phyloP scores from a whole-genome alignment of 129 eudicot genomes.

The Flaveria sonorensis region DNA sequence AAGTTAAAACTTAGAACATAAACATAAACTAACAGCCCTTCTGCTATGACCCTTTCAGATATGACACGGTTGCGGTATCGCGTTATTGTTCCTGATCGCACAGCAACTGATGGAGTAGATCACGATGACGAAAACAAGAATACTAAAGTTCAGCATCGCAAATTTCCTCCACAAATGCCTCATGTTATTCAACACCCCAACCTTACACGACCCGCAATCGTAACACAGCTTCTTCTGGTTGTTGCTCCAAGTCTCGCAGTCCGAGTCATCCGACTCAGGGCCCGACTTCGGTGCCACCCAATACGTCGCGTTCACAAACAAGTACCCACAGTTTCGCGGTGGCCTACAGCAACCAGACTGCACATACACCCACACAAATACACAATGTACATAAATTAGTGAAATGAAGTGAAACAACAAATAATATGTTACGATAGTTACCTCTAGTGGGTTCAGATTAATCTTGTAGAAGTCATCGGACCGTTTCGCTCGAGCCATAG shows the following conservation, averaged over 20 bases:
- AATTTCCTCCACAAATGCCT: slow-evolving; percentile 57
- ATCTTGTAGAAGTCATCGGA: slow-evolving; percentile 33
- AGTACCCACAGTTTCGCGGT: slow-evolving; percentile 48
- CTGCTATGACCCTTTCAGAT: slow-evolving; percentile 15
- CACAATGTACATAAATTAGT: not conserved
- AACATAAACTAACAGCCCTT: slow-evolving; percentile 1
- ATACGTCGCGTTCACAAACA: slow-evolving; percentile 43
- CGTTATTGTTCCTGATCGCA: slow-evolving; percentile 54
- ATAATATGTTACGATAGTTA: not conserved
- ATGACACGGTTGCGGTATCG: slow-evolving; percentile 27
- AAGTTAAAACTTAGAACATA: not conserved
- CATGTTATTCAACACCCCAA: slow-evolving; percentile 51
- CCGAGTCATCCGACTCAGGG: slow-evolving; percentile 34
- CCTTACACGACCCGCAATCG: slow-evolving; percentile 66
- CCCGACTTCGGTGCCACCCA: slow-evolving; percentile 56
- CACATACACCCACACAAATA: not conserved
- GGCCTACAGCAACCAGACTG: slow-evolving; percentile 82
- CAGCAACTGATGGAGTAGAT: slow-evolving; percentile 66
- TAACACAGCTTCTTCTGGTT: slow-evolving; percentile 58
- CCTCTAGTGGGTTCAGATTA: slow-evolving; percentile 49
- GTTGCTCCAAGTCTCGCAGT: slow-evolving; percentile 70
- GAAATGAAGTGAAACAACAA: not conserved
- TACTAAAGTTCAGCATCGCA: slow-evolving; percentile 44
- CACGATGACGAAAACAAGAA: slow-evolving; percentile 43
- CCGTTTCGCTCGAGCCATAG: slow-evolving; percentile 19